Conservation (phyloP, 208 protist genomes). For the Crithidia sp. region DNA sequence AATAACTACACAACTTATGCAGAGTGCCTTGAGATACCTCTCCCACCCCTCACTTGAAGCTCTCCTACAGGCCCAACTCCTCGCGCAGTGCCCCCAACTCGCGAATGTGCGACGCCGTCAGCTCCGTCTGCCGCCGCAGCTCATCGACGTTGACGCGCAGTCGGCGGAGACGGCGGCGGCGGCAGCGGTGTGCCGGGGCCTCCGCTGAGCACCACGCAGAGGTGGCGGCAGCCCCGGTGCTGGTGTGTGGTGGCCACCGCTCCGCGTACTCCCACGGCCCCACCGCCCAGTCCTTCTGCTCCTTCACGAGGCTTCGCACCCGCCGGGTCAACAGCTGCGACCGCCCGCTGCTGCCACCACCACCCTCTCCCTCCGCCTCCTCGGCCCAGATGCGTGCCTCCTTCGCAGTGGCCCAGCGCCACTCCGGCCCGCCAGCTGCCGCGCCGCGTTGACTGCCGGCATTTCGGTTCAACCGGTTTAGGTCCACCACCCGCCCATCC, state of each 20-base stretch:
- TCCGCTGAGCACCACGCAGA: conserved; percentile 43
- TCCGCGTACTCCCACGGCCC: conserved; percentile 66
- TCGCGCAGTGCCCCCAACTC: conserved; percentile 46
- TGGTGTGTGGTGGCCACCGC: conserved; percentile 47
- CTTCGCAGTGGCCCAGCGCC: conserved; percentile 50
- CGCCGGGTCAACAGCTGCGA: neutral
- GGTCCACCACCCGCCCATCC: conserved; percentile 50
- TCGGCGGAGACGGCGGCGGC: conserved; percentile 48
- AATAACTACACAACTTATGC: no score
- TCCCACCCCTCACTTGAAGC: no score
- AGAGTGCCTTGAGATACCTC: neutral
- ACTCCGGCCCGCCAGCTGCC: conserved; percentile 17
- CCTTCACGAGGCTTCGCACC: conserved; percentile 39
- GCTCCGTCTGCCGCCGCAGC: conserved; percentile 29
- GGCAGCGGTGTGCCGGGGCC: conserved; percentile 28
- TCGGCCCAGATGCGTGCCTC: conserved; percentile 6
- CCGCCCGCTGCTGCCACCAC: no score
- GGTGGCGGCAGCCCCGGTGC: conserved; percentile 15
- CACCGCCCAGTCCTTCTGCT: conserved; percentile 60
- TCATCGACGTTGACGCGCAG: conserved; percentile 46
- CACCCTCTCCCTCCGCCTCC: neutral
- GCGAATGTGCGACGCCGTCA: conserved; percentile 37
- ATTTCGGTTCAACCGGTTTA: conserved; percentile 42
- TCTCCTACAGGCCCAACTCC: conserved; percentile 46
- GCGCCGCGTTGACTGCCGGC: conserved; percentile 13